A percentile compares a stretch with the other conserved stretches of the same genome.
phyloP scores from a whole-genome alignment of 2,329 filamentous ascomycete genomes.

The Fusarium sp. region DNA sequence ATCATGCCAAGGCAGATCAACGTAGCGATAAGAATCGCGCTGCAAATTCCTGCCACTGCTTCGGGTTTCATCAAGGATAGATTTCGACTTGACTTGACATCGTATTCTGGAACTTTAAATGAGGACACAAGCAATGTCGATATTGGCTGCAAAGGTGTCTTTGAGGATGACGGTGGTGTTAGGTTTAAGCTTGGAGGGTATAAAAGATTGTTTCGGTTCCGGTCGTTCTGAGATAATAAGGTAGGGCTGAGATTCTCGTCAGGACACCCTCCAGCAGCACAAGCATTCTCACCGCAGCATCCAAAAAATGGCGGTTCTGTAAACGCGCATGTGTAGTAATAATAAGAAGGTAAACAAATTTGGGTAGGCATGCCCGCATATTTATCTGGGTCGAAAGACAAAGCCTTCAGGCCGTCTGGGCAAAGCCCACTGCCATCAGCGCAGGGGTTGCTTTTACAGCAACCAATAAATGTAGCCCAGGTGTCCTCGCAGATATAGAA shows the following conservation, averaged over 20 bases:
- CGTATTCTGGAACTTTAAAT: neutral
- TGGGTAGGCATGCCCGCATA: no score
- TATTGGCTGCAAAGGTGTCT: neutral
- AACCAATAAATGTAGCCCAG: neutral
- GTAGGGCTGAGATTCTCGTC: no score
- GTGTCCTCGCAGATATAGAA: constrained; percentile 1
- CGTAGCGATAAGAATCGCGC: neutral
- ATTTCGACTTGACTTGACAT: neutral
- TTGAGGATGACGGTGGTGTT: fast-evolving
- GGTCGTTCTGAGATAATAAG: no score
- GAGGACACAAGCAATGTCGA: neutral
- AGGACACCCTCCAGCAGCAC: no score
- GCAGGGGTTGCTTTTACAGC: neutral
- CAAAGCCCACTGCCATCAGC: neutral
- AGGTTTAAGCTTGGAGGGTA: neutral
- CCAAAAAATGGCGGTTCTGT: no score
- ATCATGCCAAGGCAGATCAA: neutral
- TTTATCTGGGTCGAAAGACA: no score
- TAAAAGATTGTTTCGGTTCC: no score
- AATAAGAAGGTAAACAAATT: neutral
- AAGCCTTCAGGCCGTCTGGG: neutral
- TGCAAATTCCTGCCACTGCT: neutral
- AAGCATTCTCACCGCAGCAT: no score
- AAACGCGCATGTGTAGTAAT: no score
- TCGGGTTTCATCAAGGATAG: neutral